These are phyloP conservation scores for Penicillium sumatraense DNA, from an alignment of 2,329 filamentous ascomycete species.

Conservation along the genomic window DNA sequence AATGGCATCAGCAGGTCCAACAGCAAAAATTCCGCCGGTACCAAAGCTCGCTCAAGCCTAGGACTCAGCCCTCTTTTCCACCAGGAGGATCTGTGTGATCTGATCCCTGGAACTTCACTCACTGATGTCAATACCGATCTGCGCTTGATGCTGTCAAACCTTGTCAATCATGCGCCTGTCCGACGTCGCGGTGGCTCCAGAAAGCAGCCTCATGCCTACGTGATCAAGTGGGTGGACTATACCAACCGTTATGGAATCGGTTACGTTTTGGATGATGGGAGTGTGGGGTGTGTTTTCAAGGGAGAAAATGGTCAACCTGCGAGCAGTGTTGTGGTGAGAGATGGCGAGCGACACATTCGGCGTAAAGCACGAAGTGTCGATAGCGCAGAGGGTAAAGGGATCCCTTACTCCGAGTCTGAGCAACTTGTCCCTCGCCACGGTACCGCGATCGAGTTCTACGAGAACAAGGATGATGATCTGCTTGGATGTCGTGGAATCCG, in stretches of 20 bases:
- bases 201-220: conserved; percentile 47
- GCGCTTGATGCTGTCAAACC: conserved; percentile 43
- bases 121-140: conserved; percentile 45
- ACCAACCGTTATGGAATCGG: conserved; percentile 57
- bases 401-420: conserved; percentile 45
- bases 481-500: conserved; percentile 43
- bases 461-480: conserved; percentile 44
- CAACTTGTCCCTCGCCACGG: conserved; percentile 51
- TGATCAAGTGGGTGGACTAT: conserved; percentile 60
- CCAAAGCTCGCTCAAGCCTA: conserved; percentile 40
- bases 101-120: conserved; percentile 44
- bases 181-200: conserved; percentile 35
- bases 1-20: conserved; percentile 29
- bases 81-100: conserved; percentile 40
- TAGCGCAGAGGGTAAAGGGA: conserved; percentile 29
- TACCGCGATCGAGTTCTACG: conserved; percentile 53
- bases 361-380: conserved; percentile 48
- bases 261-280: conserved; percentile 56
- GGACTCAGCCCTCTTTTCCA: conserved; percentile 45
- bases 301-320: conserved; percentile 49
- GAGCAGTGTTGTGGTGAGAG: conserved; percentile 51
- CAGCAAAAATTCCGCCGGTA: conserved; percentile 32
- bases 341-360: conserved; percentile 52
- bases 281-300: conserved; percentile 56
- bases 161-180: conserved; percentile 37